Percentiles rank a stretch among this genome's conserved stretches.
These are phyloP conservation scores for Dothideomycetidae sp. DNA, from an alignment of 2,329 filamentous ascomycete species.

Conservation along the genomic window DNA sequence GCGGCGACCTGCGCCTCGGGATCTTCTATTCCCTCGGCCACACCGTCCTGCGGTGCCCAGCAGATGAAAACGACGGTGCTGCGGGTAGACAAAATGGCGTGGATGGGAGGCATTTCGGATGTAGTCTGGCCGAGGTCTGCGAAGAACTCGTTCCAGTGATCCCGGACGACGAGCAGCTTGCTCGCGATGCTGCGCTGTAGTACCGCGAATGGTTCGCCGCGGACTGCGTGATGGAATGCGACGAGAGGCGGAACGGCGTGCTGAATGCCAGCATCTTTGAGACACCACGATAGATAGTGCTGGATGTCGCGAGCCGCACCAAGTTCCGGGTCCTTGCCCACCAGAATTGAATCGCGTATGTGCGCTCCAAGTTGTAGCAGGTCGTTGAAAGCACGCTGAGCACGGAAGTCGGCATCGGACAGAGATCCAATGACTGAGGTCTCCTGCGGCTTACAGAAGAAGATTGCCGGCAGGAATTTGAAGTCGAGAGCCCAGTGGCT, in stretches of 20 bases:
- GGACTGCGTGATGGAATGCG: not conserved
- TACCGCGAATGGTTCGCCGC: not conserved
- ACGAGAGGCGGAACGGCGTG: not conserved
- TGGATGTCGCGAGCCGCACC: not conserved
- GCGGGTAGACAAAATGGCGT: slow-evolving; percentile 3
- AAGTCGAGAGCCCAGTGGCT: slow-evolving; percentile 3
- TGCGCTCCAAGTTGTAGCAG: slow-evolving; percentile 1
- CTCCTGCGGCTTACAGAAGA: not conserved
- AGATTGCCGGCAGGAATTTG: slow-evolving; percentile 1
- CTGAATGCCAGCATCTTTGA: slow-evolving; percentile 1
- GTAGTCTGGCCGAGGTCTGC: not conserved
- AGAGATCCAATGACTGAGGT: not conserved
- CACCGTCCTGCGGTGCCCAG: not conserved
- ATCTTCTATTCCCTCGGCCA: not conserved
- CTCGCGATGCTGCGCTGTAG: slow-evolving; percentile 1
- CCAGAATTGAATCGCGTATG: slow-evolving; percentile 1
- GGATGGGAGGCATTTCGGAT: not conserved
- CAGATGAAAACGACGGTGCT: slow-evolving; percentile 1
- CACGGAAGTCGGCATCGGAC: slow-evolving; percentile 4
- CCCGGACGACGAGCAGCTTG: not conserved
- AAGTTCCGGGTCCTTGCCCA: not conserved
- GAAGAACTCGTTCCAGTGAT: not conserved
- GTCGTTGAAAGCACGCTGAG: slow-evolving; percentile 2
- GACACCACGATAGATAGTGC: slow-evolving; percentile 1
- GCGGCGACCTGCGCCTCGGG: not conserved